A percentile compares a stretch with the other conserved stretches of the same genome.
Evolutionary conservation across 2,329 filamentous ascomycete genomes (phyloP).

Genomic region (Knufia fluminis): DNA sequence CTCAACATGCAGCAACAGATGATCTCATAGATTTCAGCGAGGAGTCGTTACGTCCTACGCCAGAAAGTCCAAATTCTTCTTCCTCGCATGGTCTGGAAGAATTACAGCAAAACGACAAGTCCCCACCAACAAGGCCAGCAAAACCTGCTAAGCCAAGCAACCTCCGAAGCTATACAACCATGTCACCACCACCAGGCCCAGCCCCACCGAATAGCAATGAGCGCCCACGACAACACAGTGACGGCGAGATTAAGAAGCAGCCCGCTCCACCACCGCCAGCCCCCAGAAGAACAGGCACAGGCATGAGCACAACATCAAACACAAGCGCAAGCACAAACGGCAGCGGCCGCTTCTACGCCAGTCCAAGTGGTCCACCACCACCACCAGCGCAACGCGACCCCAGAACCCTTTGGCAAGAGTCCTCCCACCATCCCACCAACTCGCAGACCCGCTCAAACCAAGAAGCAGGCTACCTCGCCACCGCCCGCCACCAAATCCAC

Average conservation of each 20-base stretch:
- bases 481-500: slow-evolving; percentile 17
- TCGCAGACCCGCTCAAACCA: neutral
- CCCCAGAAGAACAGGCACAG: slow-evolving; percentile 24
- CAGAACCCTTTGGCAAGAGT: slow-evolving; percentile 5
- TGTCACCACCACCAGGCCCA: slow-evolving; percentile 10
- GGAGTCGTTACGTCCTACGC: slow-evolving; percentile 20
- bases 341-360: slow-evolving; percentile 2
- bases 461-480: slow-evolving; percentile 22
- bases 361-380: slow-evolving; percentile 6
- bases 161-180: slow-evolving; percentile 29
- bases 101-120: slow-evolving; percentile 15
- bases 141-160: slow-evolving; percentile 38
- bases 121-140: slow-evolving; percentile 27
- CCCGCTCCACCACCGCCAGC: slow-evolving; percentile 30
- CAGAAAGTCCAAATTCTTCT: slow-evolving; percentile 14
- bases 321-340: slow-evolving; percentile 9
- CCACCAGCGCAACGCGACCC: slow-evolving; percentile 17
- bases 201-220: slow-evolving; percentile 18
- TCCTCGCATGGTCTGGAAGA: slow-evolving; percentile 13
- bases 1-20: slow-evolving; percentile 15
- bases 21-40: slow-evolving; percentile 35
- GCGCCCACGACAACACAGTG: neutral
- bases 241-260: slow-evolving; percentile 23
- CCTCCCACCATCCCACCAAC: slow-evolving; percentile 11
- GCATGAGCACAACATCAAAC: slow-evolving; percentile 11